Conservation (phyloP, 805 yeast genomes). For the Osmozyma mogii region DNA sequence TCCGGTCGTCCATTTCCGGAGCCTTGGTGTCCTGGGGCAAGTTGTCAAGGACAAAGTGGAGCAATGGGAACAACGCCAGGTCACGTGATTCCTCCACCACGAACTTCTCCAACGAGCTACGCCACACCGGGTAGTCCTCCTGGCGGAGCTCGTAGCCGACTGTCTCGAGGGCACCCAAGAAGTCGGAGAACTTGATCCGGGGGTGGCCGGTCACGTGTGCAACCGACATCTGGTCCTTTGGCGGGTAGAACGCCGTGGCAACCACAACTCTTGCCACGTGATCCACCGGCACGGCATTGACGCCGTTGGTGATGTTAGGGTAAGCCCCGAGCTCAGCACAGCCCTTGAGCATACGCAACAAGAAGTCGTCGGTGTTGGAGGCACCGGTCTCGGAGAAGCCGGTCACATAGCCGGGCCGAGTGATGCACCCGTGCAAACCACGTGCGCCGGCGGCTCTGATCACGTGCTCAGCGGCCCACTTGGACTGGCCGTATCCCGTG, state of each 20-base stretch:
- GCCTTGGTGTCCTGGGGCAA: slow-evolving; percentile 89
- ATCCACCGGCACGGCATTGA: slow-evolving; percentile 96
- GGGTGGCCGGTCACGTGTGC: slow-evolving; percentile 99
- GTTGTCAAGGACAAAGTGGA: slow-evolving; percentile 90
- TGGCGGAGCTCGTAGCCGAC: slow-evolving; percentile 68
- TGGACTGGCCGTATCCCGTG: slow-evolving; percentile 94
- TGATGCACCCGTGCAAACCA: slow-evolving; percentile 82
- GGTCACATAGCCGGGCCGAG: slow-evolving; percentile 94
- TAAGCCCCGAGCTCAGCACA: slow-evolving; percentile 78
- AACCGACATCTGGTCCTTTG: slow-evolving; percentile 52
- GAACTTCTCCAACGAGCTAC: slow-evolving; percentile 60
- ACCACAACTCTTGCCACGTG: slow-evolving; percentile 91
- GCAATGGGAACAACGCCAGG: slow-evolving; percentile 83
- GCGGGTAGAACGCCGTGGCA: slow-evolving; percentile 76
- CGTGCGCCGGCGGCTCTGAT: slow-evolving; percentile 80
- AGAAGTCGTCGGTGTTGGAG: slow-evolving; percentile 93
- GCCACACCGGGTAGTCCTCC: slow-evolving; percentile 75
- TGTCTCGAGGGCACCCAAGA: slow-evolving; percentile 50
- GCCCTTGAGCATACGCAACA: slow-evolving; percentile 91
- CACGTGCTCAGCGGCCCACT: slow-evolving; percentile 94
- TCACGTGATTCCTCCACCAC: slow-evolving; percentile 71
- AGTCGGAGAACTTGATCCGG: slow-evolving; percentile 72
- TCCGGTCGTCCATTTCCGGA: slow-evolving; percentile 86
- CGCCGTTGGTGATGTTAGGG: slow-evolving; percentile 81
- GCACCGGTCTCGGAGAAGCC: slow-evolving; percentile 83